Base-by-base conservation (phyloP, 805 yeast genomes). In the Wickerhamiella slavikovae region DNA sequence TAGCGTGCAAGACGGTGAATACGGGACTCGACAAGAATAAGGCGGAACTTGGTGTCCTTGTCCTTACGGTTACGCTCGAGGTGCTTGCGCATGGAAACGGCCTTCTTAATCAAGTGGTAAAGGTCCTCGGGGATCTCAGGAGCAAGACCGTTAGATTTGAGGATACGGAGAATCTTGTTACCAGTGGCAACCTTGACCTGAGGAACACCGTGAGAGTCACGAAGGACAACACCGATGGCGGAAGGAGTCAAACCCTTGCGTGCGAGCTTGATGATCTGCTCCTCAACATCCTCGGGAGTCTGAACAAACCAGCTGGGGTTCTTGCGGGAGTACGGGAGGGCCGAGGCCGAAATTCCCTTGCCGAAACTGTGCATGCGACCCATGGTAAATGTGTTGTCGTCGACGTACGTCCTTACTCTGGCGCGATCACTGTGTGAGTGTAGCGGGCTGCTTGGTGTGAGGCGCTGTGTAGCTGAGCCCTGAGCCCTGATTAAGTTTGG, bases 341-440 rank as follows among this genome's bases (percentile, higher is more conserved):
- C 93, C 59, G 96, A 82, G 55, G 94, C 74, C 54, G 95, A 80
- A 58, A 89, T 91, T 68, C 99, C 99, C 68, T 89, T 89, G 66
- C 99, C 99, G 92, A 77, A 66, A 67, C 93, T 77, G 80, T 85
- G 96, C 83, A 85, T 73, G 70, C 98, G 93, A 83, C 93, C 98
- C 98, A 85, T 85, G 61, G 26, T 30, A 30, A 35, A 37, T 31
- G 37, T 37, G 37, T 35, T 58, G 60, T 51, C 9, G 21, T 7
- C 21, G 9, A n/a, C n/a, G n/a, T 59, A 28, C 15, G 14, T 28
- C n/a, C 19, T n/a, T 7, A n/a, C n/a, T n/a, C n/a, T n/a, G n/a
- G n/a, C n/a, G n/a, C n/a, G n/a, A n/a, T n/a, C n/a, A n/a, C n/a
- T n/a, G n/a, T n/a, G n/a, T n/a, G n/a, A n/a, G n/a, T n/a, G n/a